Conservation (phyloP, 768 basidiomycete genomes). For the Crucibulum laeve region DNA sequence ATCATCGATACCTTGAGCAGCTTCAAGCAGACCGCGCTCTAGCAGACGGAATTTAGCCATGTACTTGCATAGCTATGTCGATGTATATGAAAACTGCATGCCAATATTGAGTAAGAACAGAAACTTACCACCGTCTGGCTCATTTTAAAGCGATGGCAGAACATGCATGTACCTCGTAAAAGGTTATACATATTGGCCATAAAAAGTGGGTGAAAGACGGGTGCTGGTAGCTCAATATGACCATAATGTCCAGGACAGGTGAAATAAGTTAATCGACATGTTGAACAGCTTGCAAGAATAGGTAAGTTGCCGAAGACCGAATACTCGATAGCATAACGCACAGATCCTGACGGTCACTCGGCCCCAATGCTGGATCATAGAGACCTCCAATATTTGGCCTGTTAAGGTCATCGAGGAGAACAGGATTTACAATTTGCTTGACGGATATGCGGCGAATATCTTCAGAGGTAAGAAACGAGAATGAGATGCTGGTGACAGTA, state of each 20-base stretch:
- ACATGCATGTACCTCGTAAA: constrained; percentile 84
- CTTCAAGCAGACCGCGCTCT: constrained; percentile 84
- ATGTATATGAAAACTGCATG: constrained; percentile 5
- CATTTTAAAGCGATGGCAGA: constrained; percentile 90
- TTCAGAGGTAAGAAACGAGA: constrained; percentile 85
- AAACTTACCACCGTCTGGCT: constrained; percentile 59
- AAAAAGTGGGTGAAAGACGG: constrained; percentile 95
- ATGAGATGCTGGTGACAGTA: constrained; percentile 78
- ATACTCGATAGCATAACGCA: constrained; percentile 35
- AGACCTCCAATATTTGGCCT: constrained; percentile 88
- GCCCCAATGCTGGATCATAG: constrained; percentile 94
- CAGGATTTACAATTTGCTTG: constrained; percentile 92
- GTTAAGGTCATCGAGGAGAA: constrained; percentile 90
- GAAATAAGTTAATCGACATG: constrained; percentile 90
- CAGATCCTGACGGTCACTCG: constrained; percentile 87
- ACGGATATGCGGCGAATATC: constrained; percentile 95
- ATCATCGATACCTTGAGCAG: constrained; percentile 73
- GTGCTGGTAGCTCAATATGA: constrained; percentile 92
- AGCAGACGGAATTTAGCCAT: constrained; percentile 82
- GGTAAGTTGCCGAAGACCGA: constrained; percentile 7
- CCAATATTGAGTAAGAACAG: background rate
- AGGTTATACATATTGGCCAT: constrained; percentile 88
- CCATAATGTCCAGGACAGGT: constrained; percentile 98
- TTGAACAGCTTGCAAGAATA: constrained; percentile 65
- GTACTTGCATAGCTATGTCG: constrained; percentile 70